These are phyloP conservation scores for Alternaria panax DNA, from an alignment of 2,329 filamentous ascomycete genomes.

Conservation along the genomic window DNA sequence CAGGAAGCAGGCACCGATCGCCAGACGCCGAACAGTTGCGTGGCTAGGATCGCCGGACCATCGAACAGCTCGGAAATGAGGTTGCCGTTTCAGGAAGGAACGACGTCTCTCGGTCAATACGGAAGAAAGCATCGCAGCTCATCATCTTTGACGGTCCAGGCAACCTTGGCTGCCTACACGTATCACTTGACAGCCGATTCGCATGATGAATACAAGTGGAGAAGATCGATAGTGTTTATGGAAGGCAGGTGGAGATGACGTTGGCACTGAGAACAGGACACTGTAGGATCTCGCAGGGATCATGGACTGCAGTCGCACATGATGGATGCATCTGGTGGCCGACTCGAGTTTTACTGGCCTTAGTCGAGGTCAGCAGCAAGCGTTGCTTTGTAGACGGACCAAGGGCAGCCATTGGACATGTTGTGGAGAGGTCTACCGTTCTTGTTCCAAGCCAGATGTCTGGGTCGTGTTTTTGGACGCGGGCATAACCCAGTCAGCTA, in stretches of 20 bases:
- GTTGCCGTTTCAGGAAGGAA: constrained; percentile 1
- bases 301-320: neutral
- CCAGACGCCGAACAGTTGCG: neutral
- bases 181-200: neutral
- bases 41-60: neutral
- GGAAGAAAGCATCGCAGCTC: neutral
- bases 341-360: neutral
- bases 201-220: constrained; percentile 6
- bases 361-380: neutral
- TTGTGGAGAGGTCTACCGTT: constrained; percentile 6
- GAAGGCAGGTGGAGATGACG: constrained; percentile 6
- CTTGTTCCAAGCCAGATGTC: constrained; percentile 22
- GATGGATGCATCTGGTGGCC: neutral
- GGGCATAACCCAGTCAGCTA: constrained; percentile 20
- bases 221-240: constrained; percentile 8
- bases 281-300: constrained; percentile 1
- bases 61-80: constrained; percentile 5
- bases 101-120: neutral
- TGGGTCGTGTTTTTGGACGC: constrained; percentile 12
- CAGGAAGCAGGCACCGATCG: neutral
- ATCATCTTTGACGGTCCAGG: neutral
- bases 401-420: neutral
- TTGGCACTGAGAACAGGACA: neutral
- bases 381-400: neutral
- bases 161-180: neutral